A percentile compares a stretch with the other conserved stretches of the same genome.
These are phyloP conservation scores for Thelonectria discophora DNA, from an alignment of 2,329 filamentous ascomycete species.

Conservation along the genomic window DNA sequence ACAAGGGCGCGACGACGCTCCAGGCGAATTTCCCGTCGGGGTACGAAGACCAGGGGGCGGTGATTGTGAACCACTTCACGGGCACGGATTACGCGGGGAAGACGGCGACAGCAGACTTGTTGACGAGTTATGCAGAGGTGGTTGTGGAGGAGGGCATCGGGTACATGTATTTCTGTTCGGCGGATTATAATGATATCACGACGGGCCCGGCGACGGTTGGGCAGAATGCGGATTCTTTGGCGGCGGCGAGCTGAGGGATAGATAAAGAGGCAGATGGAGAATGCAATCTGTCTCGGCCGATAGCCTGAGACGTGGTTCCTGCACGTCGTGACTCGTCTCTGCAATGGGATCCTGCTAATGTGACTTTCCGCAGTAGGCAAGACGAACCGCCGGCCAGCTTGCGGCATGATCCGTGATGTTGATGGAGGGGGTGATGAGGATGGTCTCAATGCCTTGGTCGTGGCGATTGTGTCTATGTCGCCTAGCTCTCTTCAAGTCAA, in stretches of 20 bases:
- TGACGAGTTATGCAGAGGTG: conserved; percentile 7
- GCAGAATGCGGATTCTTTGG: conserved; percentile 19
- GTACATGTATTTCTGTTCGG: conserved; percentile 22
- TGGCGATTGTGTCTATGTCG: too few relatives aligned
- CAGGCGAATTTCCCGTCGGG: conserved; percentile 27
- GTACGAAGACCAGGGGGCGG: conserved; percentile 14
- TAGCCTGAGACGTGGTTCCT: not conserved
- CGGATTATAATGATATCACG: conserved; percentile 17
- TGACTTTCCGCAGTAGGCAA: conserved; percentile 3
- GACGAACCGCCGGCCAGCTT: conserved; percentile 1
- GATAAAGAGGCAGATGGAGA: not conserved
- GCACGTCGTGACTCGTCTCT: not conserved
- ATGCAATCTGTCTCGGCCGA: not conserved
- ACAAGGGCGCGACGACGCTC: conserved; percentile 29
- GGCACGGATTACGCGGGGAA: conserved; percentile 21
- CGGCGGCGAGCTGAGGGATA: not conserved
- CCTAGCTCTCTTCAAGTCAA: too few relatives aligned
- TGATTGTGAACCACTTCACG: conserved; percentile 34
- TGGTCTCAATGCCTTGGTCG: too few relatives aligned
- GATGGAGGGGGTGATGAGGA: not conserved
- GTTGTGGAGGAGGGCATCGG: conserved; percentile 9
- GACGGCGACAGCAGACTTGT: not conserved
- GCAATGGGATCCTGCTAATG: not conserved
- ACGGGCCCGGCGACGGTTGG: conserved; percentile 14
- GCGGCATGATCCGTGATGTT: not conserved